Evolutionary conservation across 345 rosid genomes (phyloP).

Genomic region (Eucalyptus cloeziana): DNA sequence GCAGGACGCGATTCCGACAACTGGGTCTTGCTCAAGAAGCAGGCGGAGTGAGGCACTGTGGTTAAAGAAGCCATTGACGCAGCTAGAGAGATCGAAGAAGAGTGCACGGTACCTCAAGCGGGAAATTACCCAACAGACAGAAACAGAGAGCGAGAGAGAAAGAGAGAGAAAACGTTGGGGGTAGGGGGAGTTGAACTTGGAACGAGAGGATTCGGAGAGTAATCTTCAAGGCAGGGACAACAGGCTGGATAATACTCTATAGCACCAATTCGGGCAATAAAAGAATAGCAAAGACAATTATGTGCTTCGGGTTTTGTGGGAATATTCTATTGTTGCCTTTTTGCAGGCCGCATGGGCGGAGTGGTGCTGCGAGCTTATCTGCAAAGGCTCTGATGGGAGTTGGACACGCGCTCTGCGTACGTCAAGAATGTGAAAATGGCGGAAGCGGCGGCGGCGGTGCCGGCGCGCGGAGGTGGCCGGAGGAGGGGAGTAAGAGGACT

Average conservation of each 20-base stretch:
- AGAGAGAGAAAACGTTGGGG: neutral
- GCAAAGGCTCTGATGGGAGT: neutral
- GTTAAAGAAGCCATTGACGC: constrained; percentile 50
- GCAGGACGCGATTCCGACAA: neutral
- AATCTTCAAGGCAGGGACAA: neutral
- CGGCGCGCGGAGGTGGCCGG: neutral
- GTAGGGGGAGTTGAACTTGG: neutral
- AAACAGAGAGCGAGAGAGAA: neutral
- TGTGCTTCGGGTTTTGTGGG: neutral
- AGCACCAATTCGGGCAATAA: neutral
- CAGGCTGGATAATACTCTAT: neutral
- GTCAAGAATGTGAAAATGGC: neutral
- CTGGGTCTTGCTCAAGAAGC: constrained; percentile 24
- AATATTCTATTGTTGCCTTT: neutral
- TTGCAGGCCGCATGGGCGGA: neutral
- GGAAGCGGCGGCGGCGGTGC: neutral
- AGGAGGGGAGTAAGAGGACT: neutral
- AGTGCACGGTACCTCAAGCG: neutral
- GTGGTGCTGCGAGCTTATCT: neutral
- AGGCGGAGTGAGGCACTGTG: constrained; percentile 32
- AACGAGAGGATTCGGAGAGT: neutral
- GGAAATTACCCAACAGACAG: neutral
- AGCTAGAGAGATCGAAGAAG: neutral
- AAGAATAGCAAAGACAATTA: neutral
- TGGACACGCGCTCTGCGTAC: neutral